Evolutionary conservation across 1,284 basidiomycete species (phyloP), one percentile per base, ranked within the genome.

Genomic region (Cutaneotrichosporon spelunceum): DNA sequence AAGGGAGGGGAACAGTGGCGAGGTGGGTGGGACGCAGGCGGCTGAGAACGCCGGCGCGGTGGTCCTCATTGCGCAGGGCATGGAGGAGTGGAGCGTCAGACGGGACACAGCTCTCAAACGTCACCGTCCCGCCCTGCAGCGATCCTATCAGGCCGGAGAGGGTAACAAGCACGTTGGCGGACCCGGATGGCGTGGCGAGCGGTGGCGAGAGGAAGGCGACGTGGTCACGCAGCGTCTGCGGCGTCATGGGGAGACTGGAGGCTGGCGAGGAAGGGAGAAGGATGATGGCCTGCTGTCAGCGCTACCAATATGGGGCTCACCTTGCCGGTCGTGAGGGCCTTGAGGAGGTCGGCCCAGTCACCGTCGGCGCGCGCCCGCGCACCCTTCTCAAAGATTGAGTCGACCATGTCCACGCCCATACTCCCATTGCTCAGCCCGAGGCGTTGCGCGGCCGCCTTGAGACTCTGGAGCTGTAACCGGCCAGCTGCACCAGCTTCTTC

Each of bases 331-430:
- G 85, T 84, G 57, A 92, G 72, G 1, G 85, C 81, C 64, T 77
- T 82, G 85, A 89, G 88, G 16, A 91, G 81, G 26, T 90, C 88
- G 34, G 83, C 81, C 91, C 91, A 93, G 53, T 90, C 89, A 10
- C 80, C 71, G 87, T 89, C 91, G 33, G 87, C 86, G 26, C 79
- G 69, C 16, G 77, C 78, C 29, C 80, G 79, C 64, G 88, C 86
- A 2, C 83, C 84, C 65, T 88, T 87, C 23, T 82, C 82, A 5
- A 88, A 84, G 24, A 94, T 81, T 65, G 85, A 86, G 77, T 94
- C 91, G 52, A 93, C 80, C 54, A 94, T 90, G 21, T 85, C 85
- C 90, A 90, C 92, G 1, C 91, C 91, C 49, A 90, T 78, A 60
- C 85, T 88, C 23, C 82, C 83, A 26, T 83, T 83, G 61, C 87